Base-by-base conservation (phyloP, 495 filamentous ascomycete genomes). In the Penicillium arizonense region DNA sequence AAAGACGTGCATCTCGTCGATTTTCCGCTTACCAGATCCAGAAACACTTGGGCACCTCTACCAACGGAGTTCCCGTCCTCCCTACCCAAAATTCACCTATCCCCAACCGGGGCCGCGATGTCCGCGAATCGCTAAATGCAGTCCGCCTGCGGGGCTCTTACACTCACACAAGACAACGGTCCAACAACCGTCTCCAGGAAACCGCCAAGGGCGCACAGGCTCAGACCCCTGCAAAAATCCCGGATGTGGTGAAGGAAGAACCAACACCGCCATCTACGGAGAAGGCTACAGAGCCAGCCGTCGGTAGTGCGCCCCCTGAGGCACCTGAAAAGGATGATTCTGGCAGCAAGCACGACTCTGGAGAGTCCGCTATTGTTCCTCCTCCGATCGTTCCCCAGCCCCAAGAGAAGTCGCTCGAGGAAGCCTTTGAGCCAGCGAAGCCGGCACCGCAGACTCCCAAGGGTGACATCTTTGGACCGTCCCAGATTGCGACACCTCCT, bases 21-120 rank as follows among this genome's bases (percentile, higher is more conserved):
- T 97, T 97, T 64, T 97, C 92, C 28, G 86, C 87, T 36, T 98
- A 97, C 70, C 95, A 97, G 59, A 92, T 97, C 41, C 89, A 89
- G 20, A 97, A 96, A 59, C 90, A 96, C 53, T 78, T 97, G 3
- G 94, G 93, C 2, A 80, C 85, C 21, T 86, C 87, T 30, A 78
- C 88, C 12, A 89, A 86, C 65, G 91, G 88, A 14, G 83, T 97
- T 5, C 90, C 91, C 4, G 88, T 96, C 72, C 76, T 96, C 7
- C 90, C 93, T 32, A 73, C 87, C 9, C 91, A 96, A 58, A 93
- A 88, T 41, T 88, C 88, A 24, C 90, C 93, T 2, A 80, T 94
- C 49, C 91, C 91, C 3, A 96, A 96, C 60, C 83, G 94, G 36
- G 91, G 90, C 7, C 82, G 88, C 40, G 94, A 98, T 68, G 84